A percentile compares a stretch with the other conserved stretches of the same genome.
These are phyloP conservation scores for Trichoderma sp. DNA, from an alignment of 2,329 filamentous ascomycete species.

Conservation along the genomic window DNA sequence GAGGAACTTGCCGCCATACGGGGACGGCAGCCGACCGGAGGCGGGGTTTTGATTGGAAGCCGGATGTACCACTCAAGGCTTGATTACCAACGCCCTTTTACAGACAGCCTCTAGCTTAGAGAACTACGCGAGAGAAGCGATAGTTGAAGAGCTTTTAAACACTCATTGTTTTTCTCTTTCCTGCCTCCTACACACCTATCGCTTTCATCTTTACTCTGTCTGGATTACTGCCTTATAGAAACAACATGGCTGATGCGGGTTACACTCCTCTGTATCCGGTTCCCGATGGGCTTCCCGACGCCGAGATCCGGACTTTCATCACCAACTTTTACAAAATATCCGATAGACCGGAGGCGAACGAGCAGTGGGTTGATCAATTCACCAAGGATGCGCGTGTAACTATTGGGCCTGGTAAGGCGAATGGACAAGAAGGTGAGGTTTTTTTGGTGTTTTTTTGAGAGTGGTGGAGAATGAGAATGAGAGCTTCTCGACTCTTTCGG, in stretches of 20 bases:
- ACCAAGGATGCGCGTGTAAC: constrained; percentile 40
- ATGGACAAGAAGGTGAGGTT: constrained; percentile 35
- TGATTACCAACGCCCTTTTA: not conserved
- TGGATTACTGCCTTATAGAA: not conserved
- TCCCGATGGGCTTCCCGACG: constrained; percentile 31
- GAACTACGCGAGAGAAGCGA: not conserved
- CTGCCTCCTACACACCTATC: not conserved
- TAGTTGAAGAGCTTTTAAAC: not conserved
- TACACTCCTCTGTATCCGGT: constrained; percentile 35
- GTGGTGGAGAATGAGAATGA: not conserved
- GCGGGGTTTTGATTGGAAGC: not conserved
- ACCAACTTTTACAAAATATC: constrained; percentile 44
- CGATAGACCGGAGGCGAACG: constrained; percentile 40
- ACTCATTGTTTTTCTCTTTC: not conserved
- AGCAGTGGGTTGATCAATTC: constrained; percentile 45
- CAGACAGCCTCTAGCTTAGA: not conserved
- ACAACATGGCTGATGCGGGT: constrained; percentile 26
- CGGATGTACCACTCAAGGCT: not conserved
- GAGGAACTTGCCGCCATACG: not conserved
- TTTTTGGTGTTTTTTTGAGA: not conserved
- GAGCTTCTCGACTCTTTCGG: not conserved
- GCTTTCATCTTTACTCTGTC: not conserved
- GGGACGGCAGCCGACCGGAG: not conserved
- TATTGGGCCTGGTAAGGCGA: constrained; percentile 41
- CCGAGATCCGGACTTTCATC: constrained; percentile 39